These are phyloP conservation scores for Mucor irregularis DNA, from an alignment of 371 early-diverging fungal species.

Conservation along the genomic window DNA sequence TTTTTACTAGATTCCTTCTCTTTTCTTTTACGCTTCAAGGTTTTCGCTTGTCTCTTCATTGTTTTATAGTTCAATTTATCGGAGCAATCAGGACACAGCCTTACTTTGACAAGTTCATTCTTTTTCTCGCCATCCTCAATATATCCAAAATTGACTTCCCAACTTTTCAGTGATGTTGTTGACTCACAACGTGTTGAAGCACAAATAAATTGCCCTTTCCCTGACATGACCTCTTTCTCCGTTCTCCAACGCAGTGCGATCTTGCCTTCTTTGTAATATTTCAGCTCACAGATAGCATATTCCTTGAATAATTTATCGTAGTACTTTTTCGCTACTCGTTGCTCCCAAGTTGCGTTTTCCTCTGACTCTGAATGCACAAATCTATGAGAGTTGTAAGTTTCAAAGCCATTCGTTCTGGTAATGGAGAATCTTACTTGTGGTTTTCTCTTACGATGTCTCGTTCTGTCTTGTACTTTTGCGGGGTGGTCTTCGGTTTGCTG, in stretches of 20 bases:
- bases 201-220: slow-evolving; percentile 80
- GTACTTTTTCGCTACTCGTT: slow-evolving; percentile 82
- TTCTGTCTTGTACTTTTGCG: slow-evolving; percentile 58
- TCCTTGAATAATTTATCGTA: slow-evolving; percentile 86
- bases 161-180: slow-evolving; percentile 55
- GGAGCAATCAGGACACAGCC: slow-evolving; percentile 73
- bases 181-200: slow-evolving; percentile 61
- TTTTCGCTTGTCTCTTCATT: slow-evolving; percentile 30
- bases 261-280: slow-evolving; percentile 72
- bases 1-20: slow-evolving; percentile 3
- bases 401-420: neutral
- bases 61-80: slow-evolving; percentile 43
- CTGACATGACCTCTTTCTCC: slow-evolving; percentile 72
- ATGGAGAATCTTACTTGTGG: slow-evolving; percentile 18
- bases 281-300: slow-evolving; percentile 79
- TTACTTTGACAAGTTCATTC: slow-evolving; percentile 80
- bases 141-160: slow-evolving; percentile 90
- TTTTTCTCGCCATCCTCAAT: slow-evolving; percentile 69
- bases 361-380: slow-evolving; percentile 39
- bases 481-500: neutral
- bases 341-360: slow-evolving; percentile 67
- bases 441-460: slow-evolving; percentile 52
- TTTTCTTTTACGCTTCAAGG: slow-evolving; percentile 1
- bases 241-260: slow-evolving; percentile 87
- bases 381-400: neutral